Evolutionary conservation across 2,329 filamentous ascomycete genomes (phyloP), one percentile per base, ranked within the genome.

Genomic region (Esteya vermicola): DNA sequence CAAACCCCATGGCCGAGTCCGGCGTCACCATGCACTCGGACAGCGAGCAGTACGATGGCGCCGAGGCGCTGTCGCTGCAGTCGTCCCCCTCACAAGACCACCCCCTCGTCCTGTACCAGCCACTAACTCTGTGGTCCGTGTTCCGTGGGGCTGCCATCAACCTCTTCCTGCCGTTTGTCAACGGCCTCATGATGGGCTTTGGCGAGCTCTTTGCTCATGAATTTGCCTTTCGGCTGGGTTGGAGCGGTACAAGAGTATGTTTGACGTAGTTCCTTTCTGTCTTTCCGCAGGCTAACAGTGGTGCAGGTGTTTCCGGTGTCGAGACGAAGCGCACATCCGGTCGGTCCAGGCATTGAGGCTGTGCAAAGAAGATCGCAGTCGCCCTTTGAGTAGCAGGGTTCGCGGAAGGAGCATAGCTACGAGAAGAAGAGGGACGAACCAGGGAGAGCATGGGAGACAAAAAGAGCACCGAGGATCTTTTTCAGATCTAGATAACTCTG

Each of bases 181-280:
- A 98, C 62, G 91, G 91, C 35, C 74, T 98, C 68, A 98, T 98
- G 91, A 64, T 98, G 53, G 91, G 91, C 3, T 95, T 98, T 54
- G 91, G 91, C 50, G 91, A 98, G 64, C 64, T 98, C 38, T 89
- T 98, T 59, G 91, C 91, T 40, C 91, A 98, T 56, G 91, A 98
- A 64, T 81, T 85, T 38, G 91, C 91, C 2, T 98, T 89, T 56
- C 70, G 89, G 53, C 65, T 96, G 51, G 91, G 91, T 45, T 98
- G 91, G 91, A 79, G 82, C 47, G 81, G 81, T 40, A 96, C 91
- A 44, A 93, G 91, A 76, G 91, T 95, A 14, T 8, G 33, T 33
- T 48, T 35, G 34, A n/a, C n/a, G n/a, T n/a, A n/a, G n/a, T n/a
- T 42, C 10, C 4, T 18, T 19, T 31, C 18, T 16, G 19, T 10